Percentiles rank a stretch among this genome's conserved stretches.
Conservation (phyloP, 805 yeast species). For the Teunomyces panamensis region DNA sequence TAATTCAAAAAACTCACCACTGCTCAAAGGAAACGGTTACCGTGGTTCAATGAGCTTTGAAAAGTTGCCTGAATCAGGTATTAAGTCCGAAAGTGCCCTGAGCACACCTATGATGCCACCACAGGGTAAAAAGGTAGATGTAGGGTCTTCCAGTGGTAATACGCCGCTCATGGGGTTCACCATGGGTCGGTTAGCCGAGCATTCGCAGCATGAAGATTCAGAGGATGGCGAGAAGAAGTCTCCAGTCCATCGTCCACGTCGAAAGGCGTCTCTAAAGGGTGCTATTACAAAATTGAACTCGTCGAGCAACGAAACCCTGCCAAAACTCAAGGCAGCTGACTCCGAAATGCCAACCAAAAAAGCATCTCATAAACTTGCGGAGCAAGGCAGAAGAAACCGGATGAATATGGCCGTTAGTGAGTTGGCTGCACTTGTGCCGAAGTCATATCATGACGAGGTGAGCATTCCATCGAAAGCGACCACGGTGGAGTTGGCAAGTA, state of each 20-base stretch:
- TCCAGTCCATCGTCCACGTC: background rate
- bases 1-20: slow-evolving; percentile 3
- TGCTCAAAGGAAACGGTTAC: slow-evolving; percentile 1
- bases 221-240: background rate
- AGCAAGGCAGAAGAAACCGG: slow-evolving; percentile 92
- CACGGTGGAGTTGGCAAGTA: slow-evolving; percentile 85
- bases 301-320: slow-evolving; percentile 11
- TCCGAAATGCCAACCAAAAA: slow-evolving; percentile 51
- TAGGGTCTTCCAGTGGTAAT: slow-evolving; percentile 12
- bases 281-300: slow-evolving; percentile 1
- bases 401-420: slow-evolving; percentile 86
- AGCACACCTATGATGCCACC: slow-evolving; percentile 40
- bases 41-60: slow-evolving; percentile 16
- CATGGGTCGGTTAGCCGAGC: slow-evolving; percentile 44
- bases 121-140: slow-evolving; percentile 26
- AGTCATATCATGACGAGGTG: slow-evolving; percentile 52
- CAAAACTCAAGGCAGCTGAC: slow-evolving; percentile 1
- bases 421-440: slow-evolving; percentile 65
- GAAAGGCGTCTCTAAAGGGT: slow-evolving; percentile 6
- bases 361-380: slow-evolving; percentile 85
- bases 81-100: slow-evolving; percentile 7
- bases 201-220: slow-evolving; percentile 7
- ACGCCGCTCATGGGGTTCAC: slow-evolving; percentile 46
- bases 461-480: slow-evolving; percentile 86
- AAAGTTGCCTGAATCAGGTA: slow-evolving; percentile 28